Evolutionary conservation across 2,329 filamentous ascomycete genomes (phyloP), one percentile per base, ranked within the genome.

Genomic region (Arthrobotrys sphaeroides): DNA sequence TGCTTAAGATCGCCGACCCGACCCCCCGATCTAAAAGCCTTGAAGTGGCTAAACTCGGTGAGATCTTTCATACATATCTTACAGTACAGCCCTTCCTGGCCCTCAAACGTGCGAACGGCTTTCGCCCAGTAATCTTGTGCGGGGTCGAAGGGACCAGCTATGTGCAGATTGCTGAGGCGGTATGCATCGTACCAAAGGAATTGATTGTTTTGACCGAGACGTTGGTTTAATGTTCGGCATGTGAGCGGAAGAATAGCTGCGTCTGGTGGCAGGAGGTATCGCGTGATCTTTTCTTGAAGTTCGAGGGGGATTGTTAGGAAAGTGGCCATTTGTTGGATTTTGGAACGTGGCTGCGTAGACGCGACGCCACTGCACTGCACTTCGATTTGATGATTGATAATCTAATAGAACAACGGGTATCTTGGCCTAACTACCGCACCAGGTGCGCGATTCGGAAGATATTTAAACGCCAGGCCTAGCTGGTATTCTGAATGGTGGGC

Each of bases 261-360:
- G 9, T 47, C 43, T 6, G 43, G 43, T 9, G 43, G 43, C 1
- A 47, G 43, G 16, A 68, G 51, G 33, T 68, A 59, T 4, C 5
- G 5, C n/a, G 51, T 10, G n/a, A 65, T 65, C 24, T 42, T 49
- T 36, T 53, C 38, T 22, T 65, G 61, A 2, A 65, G 31, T 9
- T 43, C 36, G 22, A 47, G 31, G 24, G 61, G 61, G n/a, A 65
- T 18, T 12, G 61, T 53, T 28, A 65, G n/a, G n/a, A 65, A 47
- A 13, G 49, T 53, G 12, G 49, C 24, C 49, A 53, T 53, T 33
- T 33, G n/a, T n/a, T n/a, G n/a, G n/a, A n/a, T n/a, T n/a, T n/a
- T n/a, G n/a, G n/a, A n/a, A n/a, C n/a, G n/a, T n/a, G n/a, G n/a
- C n/a, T n/a, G n/a, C n/a, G n/a, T n/a, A n/a, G n/a, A n/a, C n/a